These are phyloP conservation scores for Akanthomyces dipterigenus DNA, from an alignment of 2,329 filamentous ascomycete genomes.

Conservation along the genomic window DNA sequence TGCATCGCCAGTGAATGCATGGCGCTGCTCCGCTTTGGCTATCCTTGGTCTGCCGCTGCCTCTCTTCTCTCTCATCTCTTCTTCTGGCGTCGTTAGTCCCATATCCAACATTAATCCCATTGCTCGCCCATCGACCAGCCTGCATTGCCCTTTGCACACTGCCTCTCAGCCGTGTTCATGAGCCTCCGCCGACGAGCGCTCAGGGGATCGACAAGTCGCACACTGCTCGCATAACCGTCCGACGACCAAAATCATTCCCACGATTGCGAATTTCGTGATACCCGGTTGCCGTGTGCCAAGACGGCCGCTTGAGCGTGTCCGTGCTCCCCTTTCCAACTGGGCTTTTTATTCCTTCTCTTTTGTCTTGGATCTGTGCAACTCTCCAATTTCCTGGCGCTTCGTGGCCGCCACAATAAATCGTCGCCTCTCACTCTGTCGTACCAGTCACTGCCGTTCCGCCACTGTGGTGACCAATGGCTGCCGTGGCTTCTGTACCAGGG, in stretches of 20 bases:
- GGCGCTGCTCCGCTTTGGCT: constrained; percentile 6
- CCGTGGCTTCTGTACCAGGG: constrained; percentile 44
- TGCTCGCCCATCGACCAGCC: not conserved
- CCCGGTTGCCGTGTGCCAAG: not conserved
- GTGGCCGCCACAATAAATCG: not conserved
- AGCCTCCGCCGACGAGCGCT: not conserved
- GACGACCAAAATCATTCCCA: not conserved
- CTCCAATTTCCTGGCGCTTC: not conserved
- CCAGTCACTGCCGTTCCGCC: constrained; percentile 1
- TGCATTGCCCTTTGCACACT: not conserved
- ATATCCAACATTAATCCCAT: not conserved
- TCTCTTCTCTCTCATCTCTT: constrained; percentile 3
- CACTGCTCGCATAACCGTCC: not conserved
- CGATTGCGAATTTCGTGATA: not conserved
- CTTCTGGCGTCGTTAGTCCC: constrained; percentile 2
- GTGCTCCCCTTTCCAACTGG: not conserved
- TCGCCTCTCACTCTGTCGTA: not conserved
- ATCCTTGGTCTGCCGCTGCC: not conserved
- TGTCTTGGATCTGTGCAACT: not conserved
- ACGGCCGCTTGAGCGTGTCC: not conserved
- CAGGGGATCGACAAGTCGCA: not conserved
- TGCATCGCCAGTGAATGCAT: constrained; percentile 5
- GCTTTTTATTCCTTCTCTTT: not conserved
- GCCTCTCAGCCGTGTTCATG: not conserved
- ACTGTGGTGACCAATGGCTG: constrained; percentile 36